phyloP scores from a whole-genome alignment of 2,329 filamentous ascomycete species.

The Knufia petricola region DNA sequence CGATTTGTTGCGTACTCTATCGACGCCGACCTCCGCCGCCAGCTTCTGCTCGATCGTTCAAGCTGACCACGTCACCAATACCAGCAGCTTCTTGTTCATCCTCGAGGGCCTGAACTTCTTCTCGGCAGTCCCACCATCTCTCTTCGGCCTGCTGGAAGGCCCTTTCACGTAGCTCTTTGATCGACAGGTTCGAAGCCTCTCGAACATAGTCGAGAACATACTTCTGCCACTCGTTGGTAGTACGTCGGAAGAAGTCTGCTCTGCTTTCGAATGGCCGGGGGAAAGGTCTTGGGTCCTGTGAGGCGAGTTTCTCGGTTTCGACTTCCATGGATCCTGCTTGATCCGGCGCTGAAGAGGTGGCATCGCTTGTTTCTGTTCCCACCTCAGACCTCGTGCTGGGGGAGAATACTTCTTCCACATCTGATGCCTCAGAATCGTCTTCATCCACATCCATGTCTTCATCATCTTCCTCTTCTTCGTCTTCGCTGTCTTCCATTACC shows the following conservation, averaged over 20 bases:
- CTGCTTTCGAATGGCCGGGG: constrained; percentile 76
- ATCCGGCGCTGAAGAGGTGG: neutral
- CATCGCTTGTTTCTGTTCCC: constrained; percentile 30
- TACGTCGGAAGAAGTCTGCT: constrained; percentile 84
- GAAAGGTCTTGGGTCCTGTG: constrained; percentile 68
- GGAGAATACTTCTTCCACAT: constrained; percentile 38
- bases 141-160: constrained; percentile 88
- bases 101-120: constrained; percentile 83
- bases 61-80: constrained; percentile 85
- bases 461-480: constrained; percentile 39
- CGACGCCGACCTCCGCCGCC: constrained; percentile 39
- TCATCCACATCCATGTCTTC: constrained; percentile 34
- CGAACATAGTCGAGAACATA: constrained; percentile 68
- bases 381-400: constrained; percentile 26
- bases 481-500: constrained; percentile 52
- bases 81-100: constrained; percentile 94
- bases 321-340: constrained; percentile 21
- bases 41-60: constrained; percentile 59
- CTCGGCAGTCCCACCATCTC: constrained; percentile 97
- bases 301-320: constrained; percentile 28
- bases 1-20: constrained; percentile 11
- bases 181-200: constrained; percentile 43
- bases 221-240: constrained; percentile 83
- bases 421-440: constrained; percentile 37
- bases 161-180: constrained; percentile 88